A percentile compares a stretch with the other conserved stretches of the same genome.
These are phyloP conservation scores for Tricholoma furcatifolium DNA, from an alignment of 768 basidiomycete species.

Conservation along the genomic window DNA sequence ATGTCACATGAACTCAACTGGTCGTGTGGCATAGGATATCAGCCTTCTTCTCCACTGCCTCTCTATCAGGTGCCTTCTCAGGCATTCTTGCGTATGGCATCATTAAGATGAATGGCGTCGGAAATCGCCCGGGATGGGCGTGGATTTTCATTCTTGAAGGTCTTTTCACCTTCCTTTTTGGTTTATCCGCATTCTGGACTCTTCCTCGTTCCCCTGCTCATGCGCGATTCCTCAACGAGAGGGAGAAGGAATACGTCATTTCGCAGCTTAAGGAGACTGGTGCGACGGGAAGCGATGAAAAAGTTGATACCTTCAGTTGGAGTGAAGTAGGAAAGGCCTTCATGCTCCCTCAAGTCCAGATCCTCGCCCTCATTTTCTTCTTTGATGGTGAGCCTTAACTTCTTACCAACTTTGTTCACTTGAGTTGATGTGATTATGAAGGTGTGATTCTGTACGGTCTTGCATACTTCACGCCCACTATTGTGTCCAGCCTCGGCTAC, in stretches of 20 bases:
- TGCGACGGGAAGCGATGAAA: slow-evolving; percentile 31
- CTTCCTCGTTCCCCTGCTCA: slow-evolving; percentile 42
- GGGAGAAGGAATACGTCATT: slow-evolving; percentile 49
- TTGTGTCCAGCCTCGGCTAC: slow-evolving; percentile 64
- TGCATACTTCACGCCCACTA: slow-evolving; percentile 67
- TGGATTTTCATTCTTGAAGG: slow-evolving; percentile 74
- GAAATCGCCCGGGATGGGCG: slow-evolving; percentile 57
- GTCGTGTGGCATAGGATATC: slow-evolving; percentile 41
- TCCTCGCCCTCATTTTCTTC: slow-evolving; percentile 52
- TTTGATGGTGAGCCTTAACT: slow-evolving; percentile 39
- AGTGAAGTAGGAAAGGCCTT: slow-evolving; percentile 48
- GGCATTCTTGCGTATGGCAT: slow-evolving; percentile 69
- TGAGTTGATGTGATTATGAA: slow-evolving; percentile 6
- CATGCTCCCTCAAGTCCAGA: slow-evolving; percentile 52
- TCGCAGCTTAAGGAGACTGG: slow-evolving; percentile 40
- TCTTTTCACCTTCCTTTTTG: slow-evolving; percentile 59
- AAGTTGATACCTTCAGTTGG: slow-evolving; percentile 53
- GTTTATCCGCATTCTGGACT: slow-evolving; percentile 46
- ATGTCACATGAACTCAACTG: slow-evolving; percentile 32
- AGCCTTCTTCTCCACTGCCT: slow-evolving; percentile 50
- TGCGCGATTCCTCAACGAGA: slow-evolving; percentile 49
- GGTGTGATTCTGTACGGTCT: slow-evolving; percentile 46
- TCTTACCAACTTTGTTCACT: neutral
- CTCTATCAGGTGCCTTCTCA: slow-evolving; percentile 65
- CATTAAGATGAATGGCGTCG: slow-evolving; percentile 58